A percentile compares a stretch with the other conserved stretches of the same genome.
These are phyloP conservation scores for Kwoniella botswanensis DNA, from an alignment of 768 basidiomycete genomes.

Conservation along the genomic window DNA sequence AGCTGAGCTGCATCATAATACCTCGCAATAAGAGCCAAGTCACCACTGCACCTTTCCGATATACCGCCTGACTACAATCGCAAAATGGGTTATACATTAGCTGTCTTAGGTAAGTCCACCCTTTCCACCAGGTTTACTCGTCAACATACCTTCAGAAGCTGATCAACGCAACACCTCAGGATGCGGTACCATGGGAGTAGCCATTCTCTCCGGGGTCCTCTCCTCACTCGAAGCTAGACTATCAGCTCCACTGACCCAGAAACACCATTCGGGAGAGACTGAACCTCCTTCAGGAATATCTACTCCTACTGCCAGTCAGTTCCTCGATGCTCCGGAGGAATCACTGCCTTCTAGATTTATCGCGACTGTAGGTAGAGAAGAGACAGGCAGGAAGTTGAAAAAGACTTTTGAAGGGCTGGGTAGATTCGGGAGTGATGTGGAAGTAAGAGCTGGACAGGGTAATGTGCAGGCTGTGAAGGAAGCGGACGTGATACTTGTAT, in stretches of 20 bases:
- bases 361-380: slow-evolving; percentile 81
- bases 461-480: slow-evolving; percentile 75
- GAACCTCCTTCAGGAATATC: slow-evolving; percentile 65
- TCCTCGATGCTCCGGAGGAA: slow-evolving; percentile 63
- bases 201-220: slow-evolving; percentile 89
- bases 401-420: slow-evolving; percentile 68
- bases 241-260: slow-evolving; percentile 61
- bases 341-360: slow-evolving; percentile 78
- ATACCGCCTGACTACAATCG: background rate
- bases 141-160: background rate
- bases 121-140: too few relatives aligned
- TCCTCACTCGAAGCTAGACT: slow-evolving; percentile 71
- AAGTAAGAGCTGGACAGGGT: slow-evolving; percentile 65
- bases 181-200: slow-evolving; percentile 98
- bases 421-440: slow-evolving; percentile 68
- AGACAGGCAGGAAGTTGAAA: slow-evolving; percentile 72
- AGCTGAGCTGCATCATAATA: too few relatives aligned
- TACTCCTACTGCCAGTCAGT: slow-evolving; percentile 65
- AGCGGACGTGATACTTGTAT: slow-evolving; percentile 84
- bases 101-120: slow-evolving; percentile 70
- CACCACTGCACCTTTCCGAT: background rate
- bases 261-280: slow-evolving; percentile 18
- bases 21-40: too few relatives aligned
- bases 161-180: slow-evolving; percentile 60
- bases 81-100: slow-evolving; percentile 88